Base-by-base conservation (phyloP, 2,329 filamentous ascomycete genomes). In the Arthrobotrys entomopaga region DNA sequence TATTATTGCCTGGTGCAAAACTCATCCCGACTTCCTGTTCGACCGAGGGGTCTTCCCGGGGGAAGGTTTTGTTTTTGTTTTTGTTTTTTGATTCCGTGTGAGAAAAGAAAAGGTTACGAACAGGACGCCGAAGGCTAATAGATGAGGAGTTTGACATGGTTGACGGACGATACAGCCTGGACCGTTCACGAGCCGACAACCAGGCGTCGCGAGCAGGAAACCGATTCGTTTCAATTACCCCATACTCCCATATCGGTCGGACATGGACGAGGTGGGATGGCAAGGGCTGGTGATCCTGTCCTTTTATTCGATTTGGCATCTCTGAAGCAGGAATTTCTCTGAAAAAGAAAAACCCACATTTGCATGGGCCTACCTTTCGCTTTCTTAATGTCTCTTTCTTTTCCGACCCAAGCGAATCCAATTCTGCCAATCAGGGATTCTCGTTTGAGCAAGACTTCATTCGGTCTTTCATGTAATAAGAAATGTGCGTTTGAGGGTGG, bases 181-280 rank as follows among this genome's bases (percentile, higher is more conserved):
- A 60, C 56, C 50, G 65, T 69, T 69, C 65, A 72, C 54, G 60
- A 66, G 60, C 69, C 61, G 60, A 57, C 26, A 73, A 57, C 61
- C 66, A 64, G 65, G 65, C 58, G 52, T 58, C 34, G 66, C 66
- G 52, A 65, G 67, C 67, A 72, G 61, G 49, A 73, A 73, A 66
- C 61, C 63, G 70, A 67, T 24, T 66, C 56, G 70, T 73, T 66
- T 58, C 56, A 73, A 65, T 73, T 71, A 65, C 67, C 60, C 60
- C 60, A 73, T 65, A 73, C 52, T 49, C 56, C 54, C 54, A 46
- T 46, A 49, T 38, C 57, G 61, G 42, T 67, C 48, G 57, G 61
- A 64, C 63, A 74, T 57, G 63, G 61, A 73, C 61, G 61, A 65
- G 61, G 60, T 49, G 61, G 56, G 61, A 54, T 49, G 49, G 48